Evolutionary conservation across 352 stramenopile genomes (phyloP), one percentile per base, ranked within the genome.

Genomic region (Thraustochytrium sp.): DNA sequence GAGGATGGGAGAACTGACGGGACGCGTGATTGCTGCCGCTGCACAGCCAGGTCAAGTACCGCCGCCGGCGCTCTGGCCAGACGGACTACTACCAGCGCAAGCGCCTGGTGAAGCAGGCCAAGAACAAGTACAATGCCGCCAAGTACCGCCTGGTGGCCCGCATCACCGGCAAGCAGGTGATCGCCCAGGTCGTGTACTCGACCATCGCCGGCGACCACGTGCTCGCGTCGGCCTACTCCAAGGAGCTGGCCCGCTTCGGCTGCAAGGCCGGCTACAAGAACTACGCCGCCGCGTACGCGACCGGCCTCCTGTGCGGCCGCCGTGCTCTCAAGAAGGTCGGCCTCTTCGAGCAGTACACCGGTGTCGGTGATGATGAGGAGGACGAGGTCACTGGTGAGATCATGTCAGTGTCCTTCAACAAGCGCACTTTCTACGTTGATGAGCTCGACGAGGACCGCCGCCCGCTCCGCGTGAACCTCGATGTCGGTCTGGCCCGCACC

Each of bases 51-150:
- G 84, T 85, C 34, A 87, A 87, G 83, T 76, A 75, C 44, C 84
- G 84, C 78, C 80, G 84, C 55, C 65, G 84, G 55, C 64, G 84
- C 13, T 84, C 55, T 55, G 96, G 96, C 88, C 98, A 98, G 91
- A 99, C 97, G 84, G 97, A 99, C 91, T 99, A 99, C 93, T 96
- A 96, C 88, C 95, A 97, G 73, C 96, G 97, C 87, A 98, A 99
- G 91, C 93, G 95, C 87, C 89, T 99, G 0, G 98, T 98, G 86
- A 96, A 93, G 82, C 95, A 99, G 88, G 96, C 98, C 88, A 99
- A 99, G 95, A 99, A 99, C 95, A 99, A 99, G 93, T 99, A 99
- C 95, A 97, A 99, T 90, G 96, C 93, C 85, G 96, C 95, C 80
- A 99, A 99, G 92, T 98, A 98, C 90, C 91, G 94, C 76, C 91